Evolutionary conservation across 768 basidiomycete species (phyloP).

Genomic region (Suillus alpinus): DNA sequence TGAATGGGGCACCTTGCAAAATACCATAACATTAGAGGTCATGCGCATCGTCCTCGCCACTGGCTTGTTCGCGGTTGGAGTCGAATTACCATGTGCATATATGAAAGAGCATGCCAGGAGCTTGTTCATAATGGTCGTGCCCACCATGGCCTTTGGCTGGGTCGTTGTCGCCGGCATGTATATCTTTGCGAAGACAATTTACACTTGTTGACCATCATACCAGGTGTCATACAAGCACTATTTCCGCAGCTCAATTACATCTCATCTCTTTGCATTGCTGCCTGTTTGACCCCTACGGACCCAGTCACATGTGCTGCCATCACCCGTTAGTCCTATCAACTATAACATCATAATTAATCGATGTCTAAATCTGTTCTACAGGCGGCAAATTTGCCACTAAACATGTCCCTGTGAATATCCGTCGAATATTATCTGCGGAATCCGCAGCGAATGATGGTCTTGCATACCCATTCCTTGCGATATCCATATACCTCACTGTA

Average conservation of each 20-base stretch:
- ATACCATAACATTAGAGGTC: conserved; percentile 79
- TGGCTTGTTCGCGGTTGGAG: conserved; percentile 92
- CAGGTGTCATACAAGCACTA: conserved; percentile 64
- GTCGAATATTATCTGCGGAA: conserved; percentile 82
- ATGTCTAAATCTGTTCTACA: conserved; percentile 19
- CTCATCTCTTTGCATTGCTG: conserved; percentile 81
- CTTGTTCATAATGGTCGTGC: conserved; percentile 66
- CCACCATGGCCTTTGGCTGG: conserved; percentile 88
- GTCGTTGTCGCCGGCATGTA: conserved; percentile 62
- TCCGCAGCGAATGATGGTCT: conserved; percentile 95
- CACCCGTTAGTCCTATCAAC: conserved; percentile 45
- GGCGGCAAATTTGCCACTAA: conserved; percentile 69
- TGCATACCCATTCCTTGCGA: conserved; percentile 87
- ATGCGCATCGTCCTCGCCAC: conserved; percentile 88
- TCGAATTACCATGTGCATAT: conserved; percentile 86
- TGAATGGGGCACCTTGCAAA: conserved; percentile 54
- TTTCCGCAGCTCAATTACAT: conserved; percentile 72
- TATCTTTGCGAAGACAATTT: conserved; percentile 1
- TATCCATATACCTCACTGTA: conserved; percentile 82
- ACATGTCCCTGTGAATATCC: conserved; percentile 72
- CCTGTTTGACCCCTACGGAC: conserved; percentile 92
- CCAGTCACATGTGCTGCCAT: conserved; percentile 88
- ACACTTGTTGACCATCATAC: background rate
- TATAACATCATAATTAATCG: background rate
- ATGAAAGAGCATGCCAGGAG: conserved; percentile 77